Conservation (phyloP, 495 filamentous ascomycete genomes). For the Annulohypoxylon nitens region DNA sequence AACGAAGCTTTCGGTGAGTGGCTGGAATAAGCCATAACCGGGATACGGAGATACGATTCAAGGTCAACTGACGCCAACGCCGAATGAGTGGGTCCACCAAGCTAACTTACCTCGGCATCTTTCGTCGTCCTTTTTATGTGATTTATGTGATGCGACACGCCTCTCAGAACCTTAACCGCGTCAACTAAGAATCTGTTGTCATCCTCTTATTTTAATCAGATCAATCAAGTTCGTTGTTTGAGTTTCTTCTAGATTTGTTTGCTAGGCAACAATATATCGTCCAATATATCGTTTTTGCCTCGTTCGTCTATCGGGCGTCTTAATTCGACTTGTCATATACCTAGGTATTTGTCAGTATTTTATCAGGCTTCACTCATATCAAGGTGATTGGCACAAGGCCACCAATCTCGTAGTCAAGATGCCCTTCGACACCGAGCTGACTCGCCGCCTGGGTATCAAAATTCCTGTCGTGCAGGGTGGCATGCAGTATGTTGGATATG, state of each 20-base stretch:
- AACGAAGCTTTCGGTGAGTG: constrained; percentile 16
- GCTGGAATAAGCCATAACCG: constrained; percentile 7
- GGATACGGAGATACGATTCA: constrained; percentile 1
- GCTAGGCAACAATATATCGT: not conserved
- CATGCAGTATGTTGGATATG: constrained; percentile 85
- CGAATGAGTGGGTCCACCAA: constrained; percentile 28
- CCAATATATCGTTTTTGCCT: not conserved
- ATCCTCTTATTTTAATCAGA: not conserved
- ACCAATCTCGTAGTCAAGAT: constrained; percentile 62
- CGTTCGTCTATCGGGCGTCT: not conserved
- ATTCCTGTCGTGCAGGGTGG: constrained; percentile 98
- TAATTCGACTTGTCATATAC: constrained; percentile 9
- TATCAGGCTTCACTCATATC: constrained; percentile 1
- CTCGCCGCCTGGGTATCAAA: constrained; percentile 87
- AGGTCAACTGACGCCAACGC: constrained; percentile 29
- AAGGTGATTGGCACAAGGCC: constrained; percentile 35
- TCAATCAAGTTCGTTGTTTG: constrained; percentile 4
- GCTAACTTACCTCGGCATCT: constrained; percentile 33
- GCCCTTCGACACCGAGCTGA: constrained; percentile 94
- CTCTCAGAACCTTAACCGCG: not conserved
- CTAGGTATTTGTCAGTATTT: not conserved
- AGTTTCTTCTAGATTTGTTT: not conserved
- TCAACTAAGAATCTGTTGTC: not conserved
- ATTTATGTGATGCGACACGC: not conserved
- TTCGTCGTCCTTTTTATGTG: not conserved